phyloP scores from a whole-genome alignment of 352 stramenopile genomes.

The Phytophthora citrophthora region DNA sequence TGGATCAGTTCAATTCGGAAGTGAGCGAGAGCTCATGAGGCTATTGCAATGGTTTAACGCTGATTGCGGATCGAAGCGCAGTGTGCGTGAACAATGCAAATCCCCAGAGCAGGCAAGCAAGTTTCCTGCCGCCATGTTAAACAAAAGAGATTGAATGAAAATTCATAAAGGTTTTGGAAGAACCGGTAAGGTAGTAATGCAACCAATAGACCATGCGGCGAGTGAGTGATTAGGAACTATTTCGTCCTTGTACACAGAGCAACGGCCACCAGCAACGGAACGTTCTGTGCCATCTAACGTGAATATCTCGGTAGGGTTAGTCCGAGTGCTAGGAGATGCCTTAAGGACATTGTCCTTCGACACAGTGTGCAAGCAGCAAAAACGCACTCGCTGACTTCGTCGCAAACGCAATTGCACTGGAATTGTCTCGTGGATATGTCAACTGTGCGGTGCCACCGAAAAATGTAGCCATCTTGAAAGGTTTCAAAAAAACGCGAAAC shows the following conservation, averaged over 20 bases:
- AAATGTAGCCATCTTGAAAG: slow-evolving; percentile 10
- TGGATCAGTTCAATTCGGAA: neutral
- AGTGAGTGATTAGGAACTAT: too few species aligned
- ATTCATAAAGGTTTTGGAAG: too few species aligned
- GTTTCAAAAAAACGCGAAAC: slow-evolving; percentile 14
- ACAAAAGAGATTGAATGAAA: too few species aligned
- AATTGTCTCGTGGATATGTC: neutral
- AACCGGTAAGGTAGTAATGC: too few species aligned
- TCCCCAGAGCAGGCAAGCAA: neutral
- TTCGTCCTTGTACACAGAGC: neutral
- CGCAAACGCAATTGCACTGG: slow-evolving; percentile 6
- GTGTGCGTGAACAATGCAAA: slow-evolving; percentile 12
- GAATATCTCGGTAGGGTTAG: too few species aligned
- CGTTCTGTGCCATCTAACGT: neutral
- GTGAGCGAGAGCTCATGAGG: neutral
- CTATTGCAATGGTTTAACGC: neutral
- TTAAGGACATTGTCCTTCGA: too few species aligned
- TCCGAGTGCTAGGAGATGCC: too few species aligned
- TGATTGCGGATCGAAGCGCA: neutral
- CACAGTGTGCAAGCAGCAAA: slow-evolving; percentile 1
- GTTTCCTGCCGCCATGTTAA: neutral
- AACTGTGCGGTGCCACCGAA: slow-evolving; percentile 3
- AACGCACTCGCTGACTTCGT: neutral
- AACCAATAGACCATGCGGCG: too few species aligned
- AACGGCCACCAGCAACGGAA: neutral